Evolutionary conservation across 257 asterid species (phyloP), one percentile per base, ranked within the genome.

Genomic region (Solanum dulcamara): DNA sequence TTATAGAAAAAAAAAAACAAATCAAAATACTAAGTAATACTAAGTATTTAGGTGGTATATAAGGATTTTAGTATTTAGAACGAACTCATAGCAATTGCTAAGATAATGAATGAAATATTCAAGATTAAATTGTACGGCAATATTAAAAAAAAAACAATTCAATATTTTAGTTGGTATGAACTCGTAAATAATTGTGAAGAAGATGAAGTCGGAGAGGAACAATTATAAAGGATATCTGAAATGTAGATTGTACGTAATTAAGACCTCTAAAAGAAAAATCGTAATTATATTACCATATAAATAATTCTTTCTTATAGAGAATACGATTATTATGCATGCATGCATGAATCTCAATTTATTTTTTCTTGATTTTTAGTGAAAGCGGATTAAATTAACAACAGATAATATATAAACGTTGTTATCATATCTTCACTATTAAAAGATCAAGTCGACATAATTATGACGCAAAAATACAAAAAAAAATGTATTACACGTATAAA

Each of bases 241-340:
- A n/a, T 0, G 26, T 8, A 55, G 14, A 22, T 8, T 55, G n/a
- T 59, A 0, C 0, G 15, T n/a, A n/a, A 5, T 59, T 59, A 59
- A 3, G 6, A 20, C 62, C 62, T 20, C 8, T 53, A 53, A 53
- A 7, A 20, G 5, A 0, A 53, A 53, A 53, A 53, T 12, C 0
- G 2, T 53, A 53, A 53, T 53, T 53, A 13, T 48, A 4, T 59
- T 59, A 4, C 46, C 46, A 40, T 38, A n/a, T n/a, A n/a, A n/a
- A 38, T 38, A 6, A 38, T 57, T 57, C 66, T 57, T 22, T n/a
- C n/a, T 11, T 59, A 59, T n/a, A 28, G 2, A 59, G 67, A 59
- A 59, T n/a, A 24, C 15, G 17, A 22, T n/a, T 10, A 55, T 8
- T 3, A 8, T n/a, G 14, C 26, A 3, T 22, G 30, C 30, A 57